Evolutionary conservation across 1,139 yeast species (phyloP).

Genomic region (Yamadazyma atlantica): DNA sequence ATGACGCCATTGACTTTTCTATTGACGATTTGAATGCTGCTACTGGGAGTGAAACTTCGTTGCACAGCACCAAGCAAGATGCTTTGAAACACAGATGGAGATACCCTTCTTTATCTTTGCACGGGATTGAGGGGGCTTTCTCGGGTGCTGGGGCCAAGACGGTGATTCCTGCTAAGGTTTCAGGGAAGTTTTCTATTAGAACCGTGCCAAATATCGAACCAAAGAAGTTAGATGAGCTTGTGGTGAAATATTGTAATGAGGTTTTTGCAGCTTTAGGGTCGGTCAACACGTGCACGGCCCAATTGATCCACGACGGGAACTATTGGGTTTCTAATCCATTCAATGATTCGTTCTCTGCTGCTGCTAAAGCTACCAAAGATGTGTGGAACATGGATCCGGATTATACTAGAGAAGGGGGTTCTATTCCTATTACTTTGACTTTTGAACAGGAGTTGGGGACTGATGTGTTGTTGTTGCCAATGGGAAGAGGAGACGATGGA

Average conservation of each 20-base stretch:
- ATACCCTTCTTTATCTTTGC: conserved; percentile 91
- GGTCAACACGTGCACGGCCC: conserved; percentile 70
- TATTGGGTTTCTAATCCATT: conserved; percentile 97
- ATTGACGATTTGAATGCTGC: conserved; percentile 85
- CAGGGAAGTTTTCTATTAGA: conserved; percentile 94
- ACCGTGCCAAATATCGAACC: conserved; percentile 94
- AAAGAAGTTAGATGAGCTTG: conserved; percentile 73
- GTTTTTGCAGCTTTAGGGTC: conserved; percentile 68
- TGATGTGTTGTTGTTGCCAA: conserved; percentile 84
- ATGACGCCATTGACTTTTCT: conserved; percentile 83
- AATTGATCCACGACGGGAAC: conserved; percentile 88
- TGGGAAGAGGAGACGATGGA: conserved; percentile 99
- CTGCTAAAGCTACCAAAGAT: conserved; percentile 87
- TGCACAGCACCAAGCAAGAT: conserved; percentile 74
- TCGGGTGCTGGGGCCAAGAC: conserved; percentile 95
- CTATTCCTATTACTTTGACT: conserved; percentile 92
- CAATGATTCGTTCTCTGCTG: conserved; percentile 92
- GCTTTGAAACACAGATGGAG: conserved; percentile 98
- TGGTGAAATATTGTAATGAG: conserved; percentile 65
- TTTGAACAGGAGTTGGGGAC: conserved; percentile 86
- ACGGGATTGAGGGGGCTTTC: conserved; percentile 98
- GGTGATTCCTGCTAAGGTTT: conserved; percentile 92
- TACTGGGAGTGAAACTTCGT: conserved; percentile 80
- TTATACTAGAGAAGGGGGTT: conserved; percentile 97
- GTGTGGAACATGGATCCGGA: conserved; percentile 97